A percentile compares a stretch with the other conserved stretches of the same genome.
phyloP scores from a whole-genome alignment of 1,284 basidiomycete genomes.

The Rhodotorula sp. region DNA sequence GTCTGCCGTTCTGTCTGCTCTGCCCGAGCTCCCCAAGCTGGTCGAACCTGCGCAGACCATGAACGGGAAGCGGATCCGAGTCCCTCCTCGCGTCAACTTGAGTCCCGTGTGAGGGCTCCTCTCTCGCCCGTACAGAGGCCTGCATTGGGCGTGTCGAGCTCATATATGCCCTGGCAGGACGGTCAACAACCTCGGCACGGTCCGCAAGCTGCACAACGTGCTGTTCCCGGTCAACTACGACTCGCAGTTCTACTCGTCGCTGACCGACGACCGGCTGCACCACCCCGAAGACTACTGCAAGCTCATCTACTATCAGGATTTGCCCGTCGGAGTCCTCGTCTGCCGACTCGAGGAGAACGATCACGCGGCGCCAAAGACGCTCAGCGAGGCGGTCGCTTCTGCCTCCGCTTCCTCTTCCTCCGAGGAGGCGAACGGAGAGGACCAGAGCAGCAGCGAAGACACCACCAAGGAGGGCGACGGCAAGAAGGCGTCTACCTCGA shows the following conservation, averaged over 20 bases:
- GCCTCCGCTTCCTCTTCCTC: too few relatives aligned
- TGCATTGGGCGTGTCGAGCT: too few relatives aligned
- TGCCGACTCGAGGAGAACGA: conserved; percentile 46
- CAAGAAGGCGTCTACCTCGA: neutral
- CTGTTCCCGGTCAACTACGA: conserved; percentile 43
- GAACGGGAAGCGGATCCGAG: conserved; percentile 34
- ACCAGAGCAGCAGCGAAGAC: neutral
- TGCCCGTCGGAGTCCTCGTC: conserved; percentile 50
- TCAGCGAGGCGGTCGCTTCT: conserved; percentile 8
- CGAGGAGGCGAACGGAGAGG: neutral
- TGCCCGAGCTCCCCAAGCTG: conserved; percentile 24
- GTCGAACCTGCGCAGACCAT: conserved; percentile 25
- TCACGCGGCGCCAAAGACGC: conserved; percentile 4
- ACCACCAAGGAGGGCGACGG: neutral
- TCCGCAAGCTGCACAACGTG: conserved; percentile 42
- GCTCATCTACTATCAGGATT: conserved; percentile 50
- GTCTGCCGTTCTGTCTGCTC: conserved; percentile 19
- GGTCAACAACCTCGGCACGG: conserved; percentile 43
- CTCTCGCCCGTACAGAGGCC: too few relatives aligned
- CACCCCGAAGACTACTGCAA: conserved; percentile 43
- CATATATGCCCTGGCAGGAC: conserved; percentile 8
- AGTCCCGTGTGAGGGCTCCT: conserved; percentile 25
- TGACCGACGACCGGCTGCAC: conserved; percentile 21
- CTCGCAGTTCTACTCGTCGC: conserved; percentile 41
- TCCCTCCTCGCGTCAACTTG: conserved; percentile 34